Evolutionary conservation across 805 yeast genomes (phyloP).

Genomic region (Candida hispaniensis): DNA sequence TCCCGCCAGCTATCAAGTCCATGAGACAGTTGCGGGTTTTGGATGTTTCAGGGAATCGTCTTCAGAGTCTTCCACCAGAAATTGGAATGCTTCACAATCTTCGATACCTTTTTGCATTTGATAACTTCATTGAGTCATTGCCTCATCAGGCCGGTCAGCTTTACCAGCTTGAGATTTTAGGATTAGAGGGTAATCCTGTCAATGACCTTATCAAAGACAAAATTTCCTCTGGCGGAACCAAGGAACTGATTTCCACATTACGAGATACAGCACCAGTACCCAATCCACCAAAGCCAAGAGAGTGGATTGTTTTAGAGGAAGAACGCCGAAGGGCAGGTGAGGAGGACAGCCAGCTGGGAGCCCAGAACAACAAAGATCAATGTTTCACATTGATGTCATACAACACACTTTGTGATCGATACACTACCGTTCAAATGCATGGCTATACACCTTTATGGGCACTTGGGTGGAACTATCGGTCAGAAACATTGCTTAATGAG

Average conservation of each 20-base stretch:
- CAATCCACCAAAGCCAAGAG: conserved; percentile 59
- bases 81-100: conserved; percentile 73
- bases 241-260: conserved; percentile 65
- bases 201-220: conserved; percentile 53
- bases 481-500: conserved; percentile 64
- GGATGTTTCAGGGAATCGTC: conserved; percentile 70
- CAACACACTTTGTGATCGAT: conserved; percentile 89
- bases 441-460: conserved; percentile 98
- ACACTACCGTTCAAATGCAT: conserved; percentile 85
- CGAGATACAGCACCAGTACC: conserved; percentile 73
- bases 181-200: conserved; percentile 88
- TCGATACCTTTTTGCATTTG: conserved; percentile 76
- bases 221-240: conserved; percentile 72
- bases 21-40: conserved; percentile 67
- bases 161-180: conserved; percentile 74
- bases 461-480: conserved; percentile 82
- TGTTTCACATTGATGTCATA: conserved; percentile 73
- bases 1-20: conserved; percentile 60
- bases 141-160: conserved; percentile 83
- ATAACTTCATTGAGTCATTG: conserved; percentile 62
- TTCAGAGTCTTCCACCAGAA: conserved; percentile 68
- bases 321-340: conserved; percentile 29
- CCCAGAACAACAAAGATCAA: background rate
- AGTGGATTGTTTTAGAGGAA: conserved; percentile 70
- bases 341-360: conserved; percentile 1